Evolutionary conservation across 2,329 filamentous ascomycete species (phyloP).

Genomic region (Cladosporium sp.): DNA sequence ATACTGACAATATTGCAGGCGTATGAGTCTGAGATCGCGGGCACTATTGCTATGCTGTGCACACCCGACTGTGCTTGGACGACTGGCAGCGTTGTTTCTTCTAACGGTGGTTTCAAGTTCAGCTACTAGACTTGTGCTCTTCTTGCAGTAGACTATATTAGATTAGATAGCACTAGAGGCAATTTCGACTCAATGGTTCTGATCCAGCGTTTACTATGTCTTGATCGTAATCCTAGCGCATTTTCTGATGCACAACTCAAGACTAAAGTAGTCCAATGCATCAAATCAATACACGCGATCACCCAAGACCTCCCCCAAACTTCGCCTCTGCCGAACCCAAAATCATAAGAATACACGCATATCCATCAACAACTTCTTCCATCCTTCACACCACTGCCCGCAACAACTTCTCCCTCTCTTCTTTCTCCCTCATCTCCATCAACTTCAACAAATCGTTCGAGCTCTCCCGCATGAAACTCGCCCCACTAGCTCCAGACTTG

Average conservation of each 20-base stretch:
- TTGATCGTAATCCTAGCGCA: background rate
- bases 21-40: conserved; percentile 71
- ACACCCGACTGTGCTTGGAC: conserved; percentile 69
- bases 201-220: background rate
- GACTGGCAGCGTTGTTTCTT: conserved; percentile 76
- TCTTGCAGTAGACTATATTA: background rate
- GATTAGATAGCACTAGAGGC: background rate
- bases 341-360: background rate
- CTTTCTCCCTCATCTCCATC: conserved; percentile 40
- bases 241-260: background rate
- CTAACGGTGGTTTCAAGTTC: conserved; percentile 74
- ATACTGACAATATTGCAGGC: conserved; percentile 40
- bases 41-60: conserved; percentile 75
- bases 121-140: conserved; percentile 28
- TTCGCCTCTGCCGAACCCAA: background rate
- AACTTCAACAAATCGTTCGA: conserved; percentile 43
- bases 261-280: background rate
- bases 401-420: conserved; percentile 36
- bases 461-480: conserved; percentile 34
- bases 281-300: background rate
- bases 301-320: background rate
- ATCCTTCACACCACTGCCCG: background rate
- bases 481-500: conserved; percentile 2
- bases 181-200: background rate
- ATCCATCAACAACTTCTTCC: background rate